Conservation (phyloP, 306 rosid genomes). For the Spatholobus suberectus region DNA sequence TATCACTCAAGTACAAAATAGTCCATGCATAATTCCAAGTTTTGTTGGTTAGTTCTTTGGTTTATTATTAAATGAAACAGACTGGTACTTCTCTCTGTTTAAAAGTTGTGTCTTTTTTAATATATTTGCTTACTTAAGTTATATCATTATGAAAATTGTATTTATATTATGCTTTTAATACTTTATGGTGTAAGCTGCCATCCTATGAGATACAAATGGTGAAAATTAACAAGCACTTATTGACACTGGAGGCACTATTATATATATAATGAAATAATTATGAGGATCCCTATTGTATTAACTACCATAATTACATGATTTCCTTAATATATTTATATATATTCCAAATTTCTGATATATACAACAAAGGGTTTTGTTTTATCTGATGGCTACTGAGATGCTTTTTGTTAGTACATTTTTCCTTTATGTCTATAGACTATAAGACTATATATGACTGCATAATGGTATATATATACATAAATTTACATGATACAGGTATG, state of each 20-base stretch:
- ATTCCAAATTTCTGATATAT: no score
- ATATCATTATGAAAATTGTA: no score
- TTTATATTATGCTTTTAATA: neutral
- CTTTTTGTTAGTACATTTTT: neutral
- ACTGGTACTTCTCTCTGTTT: neutral
- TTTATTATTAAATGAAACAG: neutral
- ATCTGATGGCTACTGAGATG: neutral
- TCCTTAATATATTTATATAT: no score
- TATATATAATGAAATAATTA: no score
- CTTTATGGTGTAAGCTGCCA: neutral
- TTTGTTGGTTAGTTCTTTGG: neutral
- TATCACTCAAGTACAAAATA: neutral
- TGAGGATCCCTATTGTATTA: no score
- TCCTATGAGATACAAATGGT: neutral
- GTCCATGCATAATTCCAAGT: neutral
- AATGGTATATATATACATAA: no score
- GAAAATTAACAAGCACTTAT: neutral
- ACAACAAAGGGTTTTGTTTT: neutral
- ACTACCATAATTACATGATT: no score
- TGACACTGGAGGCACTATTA: neutral
- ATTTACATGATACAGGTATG: neutral
- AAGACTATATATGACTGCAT: no score
- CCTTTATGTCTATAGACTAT: neutral
- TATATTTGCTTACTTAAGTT: neutral
- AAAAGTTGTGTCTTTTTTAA: no score